phyloP scores from a whole-genome alignment of 2,329 filamentous ascomycete genomes.

The Pseudocercospora macadamiae region DNA sequence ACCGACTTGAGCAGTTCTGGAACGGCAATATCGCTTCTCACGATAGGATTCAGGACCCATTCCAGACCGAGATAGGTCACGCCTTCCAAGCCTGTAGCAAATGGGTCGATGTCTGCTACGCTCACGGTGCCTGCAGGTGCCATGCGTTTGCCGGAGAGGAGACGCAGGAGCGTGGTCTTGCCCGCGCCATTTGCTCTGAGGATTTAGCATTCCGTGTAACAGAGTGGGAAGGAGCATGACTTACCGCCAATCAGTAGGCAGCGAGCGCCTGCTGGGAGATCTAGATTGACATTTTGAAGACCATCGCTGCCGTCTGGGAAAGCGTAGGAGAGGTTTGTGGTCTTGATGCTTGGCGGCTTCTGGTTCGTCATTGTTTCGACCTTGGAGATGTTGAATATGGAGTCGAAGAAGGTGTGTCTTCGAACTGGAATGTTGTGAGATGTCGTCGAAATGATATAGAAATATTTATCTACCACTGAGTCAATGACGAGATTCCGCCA shows the following conservation, averaged over 20 bases:
- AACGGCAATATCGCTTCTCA: slow-evolving; percentile 92
- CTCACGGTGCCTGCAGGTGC: slow-evolving; percentile 74
- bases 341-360: slow-evolving; percentile 64
- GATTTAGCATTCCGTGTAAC: slow-evolving; percentile 32
- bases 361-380: slow-evolving; percentile 36
- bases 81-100: slow-evolving; percentile 85
- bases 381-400: too few species aligned
- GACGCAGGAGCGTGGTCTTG: slow-evolving; percentile 93
- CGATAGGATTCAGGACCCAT: slow-evolving; percentile 97
- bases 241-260: slow-evolving; percentile 86
- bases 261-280: slow-evolving; percentile 79
- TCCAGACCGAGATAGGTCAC: slow-evolving; percentile 97
- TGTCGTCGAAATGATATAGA: neutral
- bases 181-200: slow-evolving; percentile 83
- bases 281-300: slow-evolving; percentile 71
- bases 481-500: neutral
- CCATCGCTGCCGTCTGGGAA: slow-evolving; percentile 87
- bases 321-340: slow-evolving; percentile 78
- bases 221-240: slow-evolving; percentile 18
- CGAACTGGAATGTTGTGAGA: too few species aligned
- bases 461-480: too few species aligned
- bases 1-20: slow-evolving; percentile 81
- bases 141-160: slow-evolving; percentile 92
- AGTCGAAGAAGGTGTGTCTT: too few species aligned
- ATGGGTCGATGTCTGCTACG: slow-evolving; percentile 85